These are phyloP conservation scores for Cyclotella atomus DNA, from an alignment of 108 stramenopile genomes.

Conservation along the genomic window DNA sequence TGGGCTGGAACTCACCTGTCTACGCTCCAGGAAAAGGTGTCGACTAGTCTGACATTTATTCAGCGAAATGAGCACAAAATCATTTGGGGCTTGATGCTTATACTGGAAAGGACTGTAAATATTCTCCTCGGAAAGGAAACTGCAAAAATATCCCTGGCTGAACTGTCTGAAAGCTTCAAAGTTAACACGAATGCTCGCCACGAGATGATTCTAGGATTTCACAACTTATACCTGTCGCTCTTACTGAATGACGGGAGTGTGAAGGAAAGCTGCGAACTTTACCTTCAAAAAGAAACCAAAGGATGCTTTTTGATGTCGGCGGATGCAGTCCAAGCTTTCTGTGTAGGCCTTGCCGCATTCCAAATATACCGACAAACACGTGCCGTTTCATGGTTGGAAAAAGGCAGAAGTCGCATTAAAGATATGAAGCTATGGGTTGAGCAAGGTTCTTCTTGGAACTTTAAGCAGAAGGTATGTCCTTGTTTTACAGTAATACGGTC, in stretches of 20 bases:
- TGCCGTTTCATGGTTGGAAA: not conserved
- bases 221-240: not conserved
- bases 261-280: not conserved
- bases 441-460: constrained; percentile 13
- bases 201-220: too few relatives aligned
- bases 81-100: not conserved
- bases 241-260: not conserved
- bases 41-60: not conserved
- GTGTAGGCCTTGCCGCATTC: constrained; percentile 11
- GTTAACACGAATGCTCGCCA: too few relatives aligned
- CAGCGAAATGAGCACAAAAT: not conserved
- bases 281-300: not conserved
- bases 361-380: constrained; percentile 3
- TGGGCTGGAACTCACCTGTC: not conserved
- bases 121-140: too few relatives aligned
- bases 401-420: not conserved
- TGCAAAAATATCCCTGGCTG: too few relatives aligned
- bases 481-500: too few relatives aligned
- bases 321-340: not conserved
- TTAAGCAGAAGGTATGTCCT: constrained; percentile 34
- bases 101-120: too few relatives aligned
- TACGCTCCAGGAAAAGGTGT: not conserved
- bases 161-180: too few relatives aligned
- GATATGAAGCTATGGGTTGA: constrained; percentile 13
- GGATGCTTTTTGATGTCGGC: not conserved